These are phyloP conservation scores for Chaetomium globosum DNA, from an alignment of 2,329 filamentous ascomycete species.

Conservation along the genomic window DNA sequence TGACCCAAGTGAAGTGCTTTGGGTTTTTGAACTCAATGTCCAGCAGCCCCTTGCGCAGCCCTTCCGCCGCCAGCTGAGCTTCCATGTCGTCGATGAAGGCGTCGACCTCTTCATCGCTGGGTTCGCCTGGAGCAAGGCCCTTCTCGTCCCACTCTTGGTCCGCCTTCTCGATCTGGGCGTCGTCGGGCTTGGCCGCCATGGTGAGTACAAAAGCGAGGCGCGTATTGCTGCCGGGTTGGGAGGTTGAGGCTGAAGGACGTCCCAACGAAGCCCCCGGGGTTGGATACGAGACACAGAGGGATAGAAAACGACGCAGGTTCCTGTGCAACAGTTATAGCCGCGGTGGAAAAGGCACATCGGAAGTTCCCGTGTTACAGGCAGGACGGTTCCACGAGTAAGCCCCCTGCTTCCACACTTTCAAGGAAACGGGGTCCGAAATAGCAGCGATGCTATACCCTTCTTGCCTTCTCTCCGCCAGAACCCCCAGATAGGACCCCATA, in stretches of 20 bases:
- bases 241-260: neutral
- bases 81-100: constrained; percentile 18
- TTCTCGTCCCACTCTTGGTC: constrained; percentile 6
- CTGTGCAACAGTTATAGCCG: neutral
- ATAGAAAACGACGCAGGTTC: neutral
- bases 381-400: neutral
- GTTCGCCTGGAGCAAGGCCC: neutral
- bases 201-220: neutral
- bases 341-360: neutral
- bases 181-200: constrained; percentile 1
- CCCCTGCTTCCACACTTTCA: neutral
- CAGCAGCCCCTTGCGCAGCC: constrained; percentile 16
- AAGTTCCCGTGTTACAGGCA: neutral
- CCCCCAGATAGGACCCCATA: neutral
- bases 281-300: neutral
- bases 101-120: constrained; percentile 18
- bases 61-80: constrained; percentile 13
- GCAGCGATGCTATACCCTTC: constrained; percentile 6
- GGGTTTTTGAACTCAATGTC: constrained; percentile 22
- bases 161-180: constrained; percentile 1
- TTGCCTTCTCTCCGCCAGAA: neutral
- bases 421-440: neutral
- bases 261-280: neutral
- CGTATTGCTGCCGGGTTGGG: neutral
- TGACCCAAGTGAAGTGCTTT: constrained; percentile 19